Base-by-base conservation (phyloP, 495 filamentous ascomycete genomes). In the Penicillium malachiteum region DNA sequence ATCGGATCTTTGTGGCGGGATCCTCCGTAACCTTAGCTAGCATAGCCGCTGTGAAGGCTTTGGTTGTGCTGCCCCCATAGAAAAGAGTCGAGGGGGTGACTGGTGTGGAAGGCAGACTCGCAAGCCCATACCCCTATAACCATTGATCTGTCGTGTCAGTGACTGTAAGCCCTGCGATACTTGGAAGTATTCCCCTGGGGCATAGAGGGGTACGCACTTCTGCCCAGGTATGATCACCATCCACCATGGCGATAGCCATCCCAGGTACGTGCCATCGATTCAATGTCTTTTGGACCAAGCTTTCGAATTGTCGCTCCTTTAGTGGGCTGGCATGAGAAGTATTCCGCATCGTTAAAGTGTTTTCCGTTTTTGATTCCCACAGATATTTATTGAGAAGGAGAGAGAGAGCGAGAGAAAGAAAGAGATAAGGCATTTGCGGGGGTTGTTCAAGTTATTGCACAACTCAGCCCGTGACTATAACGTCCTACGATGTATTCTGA, bases 21-120 rank as follows among this genome's bases (percentile, higher is more conserved):
- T 76, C 69, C 0, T 72, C 70, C 21, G 83, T 71, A 0, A 83
- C 63, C 5, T 71, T 57, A 7, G 76, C 70, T 1, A 80, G 52
- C 33, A 66, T 60, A 13, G 82, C 80, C 2, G 78, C 77, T 7
- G 75, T 78, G 63, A 81, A 82, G 5, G 78, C 74, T 58, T 84
- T 83, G 42, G 80, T 84, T 5, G 80, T 84, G 48, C 77, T 79
- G 37, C 69, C 48, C 5, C 62, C 63, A 48, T 71, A 73, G 16
- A 78, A 74, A 3, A 69, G 69, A 7, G 65, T 71, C 7, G 73
- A 68, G 48, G 61, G 61, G 6, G 31, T 49, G 31, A 49, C 47
- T 16, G 47, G 47, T 26, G 47, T 49, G 31, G 47, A 49, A 37
- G 47, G 45, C 45, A 38, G 7, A 16, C 11, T 18, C 13, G 47